These are phyloP conservation scores for Phytophthora litchii DNA, from an alignment of 352 stramenopile genomes.

Conservation along the genomic window DNA sequence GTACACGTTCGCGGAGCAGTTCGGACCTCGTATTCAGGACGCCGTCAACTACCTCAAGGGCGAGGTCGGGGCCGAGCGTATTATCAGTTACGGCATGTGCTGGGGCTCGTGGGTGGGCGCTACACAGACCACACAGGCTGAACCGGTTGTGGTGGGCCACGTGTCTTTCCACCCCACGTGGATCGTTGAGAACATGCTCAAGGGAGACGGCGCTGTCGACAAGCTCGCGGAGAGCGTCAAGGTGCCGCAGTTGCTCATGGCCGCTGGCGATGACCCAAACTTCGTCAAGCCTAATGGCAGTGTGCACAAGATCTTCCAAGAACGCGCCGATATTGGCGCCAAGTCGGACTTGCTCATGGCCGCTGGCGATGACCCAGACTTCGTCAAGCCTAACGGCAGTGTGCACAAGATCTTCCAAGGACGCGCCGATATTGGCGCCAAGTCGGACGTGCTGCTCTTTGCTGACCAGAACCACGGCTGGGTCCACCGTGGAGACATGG, in stretches of 20 bases:
- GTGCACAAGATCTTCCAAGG: constrained; percentile 77
- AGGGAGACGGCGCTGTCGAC: constrained; percentile 68
- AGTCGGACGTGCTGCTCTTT: constrained; percentile 74
- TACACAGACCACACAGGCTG: constrained; percentile 47
- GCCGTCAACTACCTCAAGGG: constrained; percentile 75
- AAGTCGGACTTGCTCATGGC: constrained; percentile 68
- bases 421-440: constrained; percentile 50
- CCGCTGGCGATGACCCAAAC: constrained; percentile 71
- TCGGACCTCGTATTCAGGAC: constrained; percentile 69
- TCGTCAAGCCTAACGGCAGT: constrained; percentile 67
- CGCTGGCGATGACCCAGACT: constrained; percentile 73
- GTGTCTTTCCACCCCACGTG: constrained; percentile 87
- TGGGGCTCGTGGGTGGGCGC: constrained; percentile 81
- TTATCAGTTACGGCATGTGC: constrained; percentile 86
- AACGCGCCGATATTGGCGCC: constrained; percentile 51
- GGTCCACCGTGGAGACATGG: constrained; percentile 83
- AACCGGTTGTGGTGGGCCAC: constrained; percentile 61
- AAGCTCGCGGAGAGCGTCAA: constrained; percentile 77
- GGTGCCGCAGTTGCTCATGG: constrained; percentile 74
- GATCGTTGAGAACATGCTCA: constrained; percentile 77
- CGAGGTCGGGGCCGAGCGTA: constrained; percentile 57
- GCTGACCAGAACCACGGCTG: constrained; percentile 79
- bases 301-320: constrained; percentile 76
- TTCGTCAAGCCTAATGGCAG: constrained; percentile 70
- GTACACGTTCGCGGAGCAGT: constrained; percentile 58